Percentiles rank a stretch among this genome's conserved stretches.
These are phyloP conservation scores for Ananas comosus DNA, from an alignment of 176 grass and related monocot genomes.

Conservation along the genomic window DNA sequence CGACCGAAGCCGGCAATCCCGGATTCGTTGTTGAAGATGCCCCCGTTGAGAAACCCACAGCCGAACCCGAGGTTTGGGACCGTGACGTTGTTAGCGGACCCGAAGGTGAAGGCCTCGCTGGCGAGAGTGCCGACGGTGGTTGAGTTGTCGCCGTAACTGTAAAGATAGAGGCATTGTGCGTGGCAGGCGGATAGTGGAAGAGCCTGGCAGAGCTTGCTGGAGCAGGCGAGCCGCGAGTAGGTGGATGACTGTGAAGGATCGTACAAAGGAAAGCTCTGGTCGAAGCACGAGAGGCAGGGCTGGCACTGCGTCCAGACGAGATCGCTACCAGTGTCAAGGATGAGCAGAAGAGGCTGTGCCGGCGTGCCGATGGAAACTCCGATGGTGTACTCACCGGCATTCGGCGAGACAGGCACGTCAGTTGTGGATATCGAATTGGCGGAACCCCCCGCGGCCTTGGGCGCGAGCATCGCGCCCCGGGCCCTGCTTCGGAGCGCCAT, in stretches of 20 bases:
- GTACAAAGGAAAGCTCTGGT: conserved; percentile 1
- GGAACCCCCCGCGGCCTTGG: too few species aligned
- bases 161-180: conserved; percentile 27
- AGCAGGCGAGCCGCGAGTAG: conserved; percentile 27
- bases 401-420: too few species aligned
- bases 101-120: conserved; percentile 55
- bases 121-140: conserved; percentile 31
- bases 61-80: conserved; percentile 29
- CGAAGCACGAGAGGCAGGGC: not conserved
- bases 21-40: conserved; percentile 15
- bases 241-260: conserved; percentile 23
- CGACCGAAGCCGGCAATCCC: conserved; percentile 46
- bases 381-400: conserved; percentile 32
- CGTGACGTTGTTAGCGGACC: not conserved
- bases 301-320: conserved; percentile 43
- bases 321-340: conserved; percentile 62
- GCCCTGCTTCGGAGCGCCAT: too few species aligned
- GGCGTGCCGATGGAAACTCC: conserved; percentile 39
- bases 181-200: not conserved
- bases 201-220: conserved; percentile 10
- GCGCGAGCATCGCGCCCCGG: too few species aligned
- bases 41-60: conserved; percentile 24
- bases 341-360: conserved; percentile 20
- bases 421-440: too few species aligned
- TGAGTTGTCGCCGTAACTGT: conserved; percentile 46